Evolutionary conservation across 2,329 filamentous ascomycete species (phyloP), one percentile per base, ranked within the genome.

Genomic region (Xylaria sp.): DNA sequence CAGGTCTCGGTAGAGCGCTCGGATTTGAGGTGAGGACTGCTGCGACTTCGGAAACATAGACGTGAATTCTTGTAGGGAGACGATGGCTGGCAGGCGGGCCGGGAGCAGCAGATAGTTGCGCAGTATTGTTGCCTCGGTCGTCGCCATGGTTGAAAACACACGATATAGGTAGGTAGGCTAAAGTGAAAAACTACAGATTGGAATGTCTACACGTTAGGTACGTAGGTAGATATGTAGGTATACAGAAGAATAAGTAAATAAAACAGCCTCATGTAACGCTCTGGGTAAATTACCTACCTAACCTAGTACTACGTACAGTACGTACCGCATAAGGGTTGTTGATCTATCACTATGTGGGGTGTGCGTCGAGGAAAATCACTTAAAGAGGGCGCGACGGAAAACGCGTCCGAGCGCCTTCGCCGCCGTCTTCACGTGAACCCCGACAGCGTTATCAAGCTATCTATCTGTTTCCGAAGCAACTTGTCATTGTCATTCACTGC

Each of bases 61-160:
- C 40, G 84, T 85, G 76, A 96, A 96, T 61, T 91, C 83, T 52
- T 86, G 79, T 43, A 92, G 80, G 7, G 90, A 87, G 62, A 92
- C 77, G 66, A 92, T 83, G 59, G 87, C 82, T 39, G 89, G 87
- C 37, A 96, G 78, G 22, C 88, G 81, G 7, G 91, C 87, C 11
- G 91, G 89, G 24, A 87, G 80, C 34, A 95, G 82, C 54, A 96
- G 84, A 70, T 93, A 95, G 72, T 88, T 87, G 66, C 80, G 80
- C 47, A 96, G 82, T 60, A 96, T 89, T 22, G 85, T 82, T 51
- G 83, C 78, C 75, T 96, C 92, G 41, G 86, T 87, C 7, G 88
- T 86, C 2, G 89, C 77, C 88, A 92, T 91, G 56, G 59, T 76
- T 49, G 44, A 26, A 19, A 18, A n/a, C 11, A 9, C 17, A 2